Conservation (phyloP, 805 yeast species). For the Pichia californica region DNA sequence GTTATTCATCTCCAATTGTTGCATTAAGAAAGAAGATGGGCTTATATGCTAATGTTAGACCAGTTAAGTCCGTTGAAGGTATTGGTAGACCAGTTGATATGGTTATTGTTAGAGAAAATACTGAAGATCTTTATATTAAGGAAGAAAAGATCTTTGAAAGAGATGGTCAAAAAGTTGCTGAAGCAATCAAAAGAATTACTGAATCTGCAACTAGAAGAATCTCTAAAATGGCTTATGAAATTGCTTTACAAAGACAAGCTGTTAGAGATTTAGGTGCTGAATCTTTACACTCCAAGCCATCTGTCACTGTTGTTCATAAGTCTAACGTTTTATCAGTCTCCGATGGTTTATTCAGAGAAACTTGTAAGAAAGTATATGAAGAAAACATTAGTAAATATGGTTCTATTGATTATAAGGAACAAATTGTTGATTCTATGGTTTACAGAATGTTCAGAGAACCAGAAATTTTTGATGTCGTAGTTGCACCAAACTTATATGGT, state of each 20-base stretch:
- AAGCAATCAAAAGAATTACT: constrained; percentile 94
- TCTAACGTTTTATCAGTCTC: constrained; percentile 88
- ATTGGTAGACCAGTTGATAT: constrained; percentile 87
- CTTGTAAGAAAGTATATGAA: constrained; percentile 55
- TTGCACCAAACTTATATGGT: constrained; percentile 97
- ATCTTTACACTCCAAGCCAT: constrained; percentile 48
- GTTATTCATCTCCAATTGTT: constrained; percentile 97
- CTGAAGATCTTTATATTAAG: constrained; percentile 95
- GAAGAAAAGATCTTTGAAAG: constrained; percentile 73
- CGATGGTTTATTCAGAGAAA: constrained; percentile 95
- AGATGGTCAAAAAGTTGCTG: constrained; percentile 89
- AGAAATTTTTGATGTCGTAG: constrained; percentile 93
- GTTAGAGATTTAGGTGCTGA: constrained; percentile 60
- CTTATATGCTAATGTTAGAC: constrained; percentile 93
- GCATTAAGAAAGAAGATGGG: constrained; percentile 96
- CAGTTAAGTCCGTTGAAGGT: constrained; percentile 88
- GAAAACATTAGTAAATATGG: constrained; percentile 52
- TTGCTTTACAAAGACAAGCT: constrained; percentile 84
- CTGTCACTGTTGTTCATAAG: constrained; percentile 91
- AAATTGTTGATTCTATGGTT: constrained; percentile 98
- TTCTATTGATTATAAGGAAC: constrained; percentile 73
- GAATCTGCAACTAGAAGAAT: constrained; percentile 82
- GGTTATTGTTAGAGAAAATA: constrained; percentile 97
- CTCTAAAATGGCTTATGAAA: constrained; percentile 86
- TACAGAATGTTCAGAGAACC: constrained; percentile 99